These are phyloP conservation scores for Stemphylium vesicarium DNA, from an alignment of 2,329 filamentous ascomycete genomes.

Conservation along the genomic window DNA sequence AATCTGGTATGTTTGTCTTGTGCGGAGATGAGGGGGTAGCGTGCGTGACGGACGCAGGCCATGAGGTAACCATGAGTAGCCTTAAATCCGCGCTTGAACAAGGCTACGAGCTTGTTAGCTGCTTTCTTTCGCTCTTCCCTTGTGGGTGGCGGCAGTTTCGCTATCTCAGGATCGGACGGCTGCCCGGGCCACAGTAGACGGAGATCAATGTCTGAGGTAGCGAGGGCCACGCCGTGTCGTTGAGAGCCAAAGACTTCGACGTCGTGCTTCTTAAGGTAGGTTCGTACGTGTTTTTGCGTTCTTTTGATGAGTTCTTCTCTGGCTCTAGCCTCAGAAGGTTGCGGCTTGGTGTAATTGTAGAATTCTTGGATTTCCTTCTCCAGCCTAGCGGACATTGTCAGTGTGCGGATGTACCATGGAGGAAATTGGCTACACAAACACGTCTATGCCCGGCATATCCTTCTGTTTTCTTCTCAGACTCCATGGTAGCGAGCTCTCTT, in stretches of 20 bases:
- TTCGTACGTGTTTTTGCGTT: slow-evolving; percentile 25
- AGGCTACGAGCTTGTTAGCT: slow-evolving; percentile 2
- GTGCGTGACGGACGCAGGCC: slow-evolving; percentile 31
- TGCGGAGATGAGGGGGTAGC: slow-evolving; percentile 51
- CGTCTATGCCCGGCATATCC: slow-evolving; percentile 12
- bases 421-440: slow-evolving; percentile 2
- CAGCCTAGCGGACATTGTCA: slow-evolving; percentile 22
- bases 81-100: slow-evolving; percentile 8
- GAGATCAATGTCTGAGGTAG: slow-evolving; percentile 63
- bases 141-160: slow-evolving; percentile 27
- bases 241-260: slow-evolving; percentile 62
- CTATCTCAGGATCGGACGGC: slow-evolving; percentile 2
- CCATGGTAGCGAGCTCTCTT: slow-evolving; percentile 29
- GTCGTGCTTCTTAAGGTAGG: slow-evolving; percentile 27
- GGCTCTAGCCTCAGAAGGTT: slow-evolving; percentile 50
- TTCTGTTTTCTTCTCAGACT: slow-evolving; percentile 1
- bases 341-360: slow-evolving; percentile 46
- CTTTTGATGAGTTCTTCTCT: slow-evolving; percentile 45
- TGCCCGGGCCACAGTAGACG: slow-evolving; percentile 36
- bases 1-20: slow-evolving; percentile 58
- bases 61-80: slow-evolving; percentile 18
- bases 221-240: slow-evolving; percentile 58
- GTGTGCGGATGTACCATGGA: neutral
- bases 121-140: slow-evolving; percentile 10
- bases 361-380: slow-evolving; percentile 36